These are phyloP conservation scores for Echinochloa phyllopogon DNA, from an alignment of 176 grass and related monocot species.

Conservation along the genomic window DNA sequence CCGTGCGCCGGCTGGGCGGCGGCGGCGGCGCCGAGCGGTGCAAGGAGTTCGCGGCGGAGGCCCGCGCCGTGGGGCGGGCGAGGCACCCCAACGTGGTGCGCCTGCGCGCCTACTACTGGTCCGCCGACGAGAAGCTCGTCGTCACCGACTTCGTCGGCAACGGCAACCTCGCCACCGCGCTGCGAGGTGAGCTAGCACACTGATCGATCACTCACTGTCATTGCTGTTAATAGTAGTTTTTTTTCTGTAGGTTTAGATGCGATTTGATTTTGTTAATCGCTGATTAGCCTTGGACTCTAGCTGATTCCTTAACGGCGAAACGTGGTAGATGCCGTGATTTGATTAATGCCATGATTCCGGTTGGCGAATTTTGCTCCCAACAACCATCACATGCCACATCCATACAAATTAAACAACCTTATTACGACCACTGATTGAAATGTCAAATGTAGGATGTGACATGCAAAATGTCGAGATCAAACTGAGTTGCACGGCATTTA, in stretches of 20 bases:
- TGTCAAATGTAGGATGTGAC: not conserved
- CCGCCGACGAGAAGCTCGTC: slow-evolving; percentile 89
- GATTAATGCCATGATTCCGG: not conserved
- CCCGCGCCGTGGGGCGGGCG: slow-evolving; percentile 60
- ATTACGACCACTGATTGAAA: not conserved
- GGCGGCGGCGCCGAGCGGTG: slow-evolving; percentile 42
- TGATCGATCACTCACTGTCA: not conserved
- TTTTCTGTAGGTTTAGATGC: not conserved
- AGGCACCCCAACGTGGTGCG: slow-evolving; percentile 87
- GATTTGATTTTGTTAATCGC: not conserved
- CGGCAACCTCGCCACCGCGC: slow-evolving; percentile 81
- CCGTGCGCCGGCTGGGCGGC: slow-evolving; percentile 84
- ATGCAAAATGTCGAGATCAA: not conserved
- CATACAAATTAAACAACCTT: not conserved
- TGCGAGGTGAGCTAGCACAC: slow-evolving; percentile 56
- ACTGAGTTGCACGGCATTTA: not conserved
- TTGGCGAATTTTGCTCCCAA: not conserved
- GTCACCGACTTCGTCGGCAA: slow-evolving; percentile 97
- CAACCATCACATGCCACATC: not conserved
- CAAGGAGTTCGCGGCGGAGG: slow-evolving; percentile 89
- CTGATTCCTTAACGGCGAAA: not conserved
- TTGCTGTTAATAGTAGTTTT: not conserved
- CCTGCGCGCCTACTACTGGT: slow-evolving; percentile 93
- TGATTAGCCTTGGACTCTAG: not conserved
- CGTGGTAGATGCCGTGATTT: slow-evolving; percentile 26